Evolutionary conservation across 169 alveolate genomes (phyloP).

Genomic region (Theileria sp.): DNA sequence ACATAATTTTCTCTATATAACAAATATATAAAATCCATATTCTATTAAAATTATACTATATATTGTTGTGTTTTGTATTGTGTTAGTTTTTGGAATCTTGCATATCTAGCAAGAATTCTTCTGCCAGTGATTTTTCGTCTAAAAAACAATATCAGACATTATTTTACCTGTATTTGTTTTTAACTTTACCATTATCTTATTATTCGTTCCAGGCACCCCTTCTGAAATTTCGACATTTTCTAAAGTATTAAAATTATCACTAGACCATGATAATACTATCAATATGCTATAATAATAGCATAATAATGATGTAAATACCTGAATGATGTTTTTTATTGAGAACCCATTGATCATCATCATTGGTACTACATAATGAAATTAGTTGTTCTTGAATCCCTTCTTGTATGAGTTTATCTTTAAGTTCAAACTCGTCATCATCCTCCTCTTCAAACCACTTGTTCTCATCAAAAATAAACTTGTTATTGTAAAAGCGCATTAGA

Average conservation of each 20-base stretch:
- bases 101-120: slow-evolving; percentile 24
- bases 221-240: background rate
- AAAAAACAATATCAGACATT: background rate
- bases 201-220: background rate
- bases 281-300: background rate
- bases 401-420: background rate
- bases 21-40: background rate
- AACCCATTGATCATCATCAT: background rate
- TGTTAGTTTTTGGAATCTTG: slow-evolving; percentile 18
- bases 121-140: slow-evolving; percentile 15
- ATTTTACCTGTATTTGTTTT: slow-evolving; percentile 11
- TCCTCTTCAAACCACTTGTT: slow-evolving; percentile 67
- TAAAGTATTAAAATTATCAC: background rate
- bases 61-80: slow-evolving; percentile 1
- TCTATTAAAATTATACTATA: slow-evolving; percentile 2
- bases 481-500: slow-evolving; percentile 11
- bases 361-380: background rate
- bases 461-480: slow-evolving; percentile 32
- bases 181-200: slow-evolving; percentile 33
- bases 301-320: background rate
- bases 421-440: slow-evolving; percentile 36
- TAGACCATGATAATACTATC: background rate
- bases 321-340: background rate
- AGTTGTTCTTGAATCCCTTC: background rate
- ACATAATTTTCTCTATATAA: background rate